Base-by-base conservation (phyloP, 768 basidiomycete species). In the Udeniomyces megalosporus region DNA sequence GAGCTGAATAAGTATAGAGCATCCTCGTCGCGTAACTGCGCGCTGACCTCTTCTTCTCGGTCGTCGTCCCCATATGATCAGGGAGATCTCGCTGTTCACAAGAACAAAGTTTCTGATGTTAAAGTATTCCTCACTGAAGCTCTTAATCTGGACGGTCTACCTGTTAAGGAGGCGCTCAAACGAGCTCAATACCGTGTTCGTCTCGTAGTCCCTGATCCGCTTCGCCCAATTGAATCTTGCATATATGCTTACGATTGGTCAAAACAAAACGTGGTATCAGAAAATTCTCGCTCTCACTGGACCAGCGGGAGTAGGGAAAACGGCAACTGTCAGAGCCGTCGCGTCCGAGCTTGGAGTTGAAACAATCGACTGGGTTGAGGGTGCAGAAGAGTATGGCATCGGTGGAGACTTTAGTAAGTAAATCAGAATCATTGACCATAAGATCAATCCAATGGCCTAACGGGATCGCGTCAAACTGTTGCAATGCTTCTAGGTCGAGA, bases 241-340 rank as follows among this genome's bases (percentile, higher is more conserved):
- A 51, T 32, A 42, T 59, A 28, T 51, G 3, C 61, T 15, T 1
- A 11, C 22, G 14, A 35, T 14, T 51, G 29, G 4, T 38, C 20
- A 0, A n/a, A n/a, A n/a, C n/a, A n/a, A n/a, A n/a, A n/a, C n/a
- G 35, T 26, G 3, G 35, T 20, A 32, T 15, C 28, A 96, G 87
- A 80, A 90, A 50, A 82, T 99, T 31, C 79, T 97, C 7, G 81
- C 81, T 0, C 74, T 99, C 12, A 86, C 86, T 2, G 93, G 93
- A 1, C 88, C 89, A 0, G 84, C 93, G 8, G 93, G 93, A 1
- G 81, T 83, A 0, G 93, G 82, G 0, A 99, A 99, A 76, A 95
- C 93, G 0, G 80, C 90, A 0, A 88, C 88, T 0, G 67, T 97
- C 2, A 80, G 81, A 29, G 80, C 90, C 2, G 75, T 99, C 24